Conservation (phyloP, 2,329 filamentous ascomycete species). For the Ophioceras dolichostomum region DNA sequence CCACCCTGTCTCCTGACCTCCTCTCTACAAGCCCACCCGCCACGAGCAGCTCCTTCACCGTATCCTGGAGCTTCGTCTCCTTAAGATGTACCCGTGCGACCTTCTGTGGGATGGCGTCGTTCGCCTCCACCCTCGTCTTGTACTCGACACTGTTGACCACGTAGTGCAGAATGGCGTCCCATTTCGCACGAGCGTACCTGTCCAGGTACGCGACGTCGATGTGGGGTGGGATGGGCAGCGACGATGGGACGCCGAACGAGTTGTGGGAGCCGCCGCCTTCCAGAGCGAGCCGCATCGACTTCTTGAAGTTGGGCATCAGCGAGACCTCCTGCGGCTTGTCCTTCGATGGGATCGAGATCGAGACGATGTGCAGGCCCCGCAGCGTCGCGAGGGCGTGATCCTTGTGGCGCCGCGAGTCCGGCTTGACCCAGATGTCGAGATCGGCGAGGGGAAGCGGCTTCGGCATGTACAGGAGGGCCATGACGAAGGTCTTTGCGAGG, state of each 20-base stretch:
- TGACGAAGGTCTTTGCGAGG: constrained; percentile 88
- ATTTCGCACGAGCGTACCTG: constrained; percentile 73
- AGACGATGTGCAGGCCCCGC: constrained; percentile 75
- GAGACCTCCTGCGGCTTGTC: constrained; percentile 59
- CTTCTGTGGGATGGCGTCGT: too few relatives aligned
- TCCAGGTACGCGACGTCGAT: constrained; percentile 68
- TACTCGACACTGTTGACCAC: constrained; percentile 67
- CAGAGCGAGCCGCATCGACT: constrained; percentile 72
- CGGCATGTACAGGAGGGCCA: constrained; percentile 87
- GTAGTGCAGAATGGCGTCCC: constrained; percentile 93
- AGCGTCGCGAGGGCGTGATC: constrained; percentile 76
- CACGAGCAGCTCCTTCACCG: constrained; percentile 75
- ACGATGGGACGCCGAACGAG: constrained; percentile 82
- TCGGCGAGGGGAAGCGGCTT: constrained; percentile 66
- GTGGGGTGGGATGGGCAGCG: constrained; percentile 45
- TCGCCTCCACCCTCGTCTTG: constrained; percentile 30
- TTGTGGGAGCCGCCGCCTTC: constrained; percentile 67
- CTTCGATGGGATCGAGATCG: constrained; percentile 46
- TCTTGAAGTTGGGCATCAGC: constrained; percentile 71
- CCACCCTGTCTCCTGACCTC: constrained; percentile 33
- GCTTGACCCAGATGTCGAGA: constrained; percentile 76
- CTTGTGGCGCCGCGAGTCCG: constrained; percentile 53
- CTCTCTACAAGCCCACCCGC: constrained; percentile 69
- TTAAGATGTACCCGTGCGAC: too few relatives aligned
- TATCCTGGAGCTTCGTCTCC: constrained; percentile 54